A percentile compares a stretch with the other conserved stretches of the same genome.
Conservation (phyloP, 2,329 filamentous ascomycete species). For the Escovopsis sp. region DNA sequence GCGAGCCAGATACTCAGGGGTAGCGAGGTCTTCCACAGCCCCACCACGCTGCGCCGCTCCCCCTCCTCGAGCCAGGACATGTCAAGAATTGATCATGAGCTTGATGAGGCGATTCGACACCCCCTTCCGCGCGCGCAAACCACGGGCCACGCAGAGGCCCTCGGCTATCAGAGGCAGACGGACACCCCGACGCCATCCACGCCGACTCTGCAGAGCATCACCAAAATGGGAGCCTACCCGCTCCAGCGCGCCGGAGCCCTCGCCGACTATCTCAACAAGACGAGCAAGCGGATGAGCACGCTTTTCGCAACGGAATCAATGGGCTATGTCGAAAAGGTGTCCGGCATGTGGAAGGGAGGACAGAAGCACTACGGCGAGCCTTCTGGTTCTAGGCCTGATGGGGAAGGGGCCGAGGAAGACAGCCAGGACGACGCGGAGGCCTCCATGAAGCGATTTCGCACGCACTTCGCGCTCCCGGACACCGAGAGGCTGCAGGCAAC, state of each 20-base stretch:
- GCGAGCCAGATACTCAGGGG: conserved; percentile 81
- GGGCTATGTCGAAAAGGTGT: conserved; percentile 93
- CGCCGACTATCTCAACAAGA: conserved; percentile 67
- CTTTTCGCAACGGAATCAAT: conserved; percentile 81
- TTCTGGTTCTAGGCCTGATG: conserved; percentile 35
- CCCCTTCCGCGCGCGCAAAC: conserved; percentile 21
- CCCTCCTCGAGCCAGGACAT: conserved; percentile 20
- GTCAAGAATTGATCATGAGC: conserved; percentile 7
- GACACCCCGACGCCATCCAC: conserved; percentile 15
- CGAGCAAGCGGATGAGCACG: conserved; percentile 67
- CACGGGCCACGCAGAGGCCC: conserved; percentile 22
- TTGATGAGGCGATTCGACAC: conserved; percentile 4
- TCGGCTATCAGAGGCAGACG: conserved; percentile 12
- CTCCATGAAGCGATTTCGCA: conserved; percentile 68
- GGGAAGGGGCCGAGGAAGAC: conserved; percentile 40
- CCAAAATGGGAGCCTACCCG: conserved; percentile 56
- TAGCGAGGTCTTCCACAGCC: conserved; percentile 78
- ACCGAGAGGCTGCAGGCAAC: conserved; percentile 74
- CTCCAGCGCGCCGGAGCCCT: conserved; percentile 71
- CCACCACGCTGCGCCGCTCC: conserved; percentile 44
- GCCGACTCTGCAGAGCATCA: conserved; percentile 36
- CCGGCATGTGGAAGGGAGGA: conserved; percentile 90
- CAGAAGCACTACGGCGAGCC: conserved; percentile 72
- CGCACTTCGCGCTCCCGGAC: conserved; percentile 78
- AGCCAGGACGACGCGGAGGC: conserved; percentile 49